Conservation (phyloP, 1,139 yeast genomes). For the Zygotorulaspora mrakii region DNA sequence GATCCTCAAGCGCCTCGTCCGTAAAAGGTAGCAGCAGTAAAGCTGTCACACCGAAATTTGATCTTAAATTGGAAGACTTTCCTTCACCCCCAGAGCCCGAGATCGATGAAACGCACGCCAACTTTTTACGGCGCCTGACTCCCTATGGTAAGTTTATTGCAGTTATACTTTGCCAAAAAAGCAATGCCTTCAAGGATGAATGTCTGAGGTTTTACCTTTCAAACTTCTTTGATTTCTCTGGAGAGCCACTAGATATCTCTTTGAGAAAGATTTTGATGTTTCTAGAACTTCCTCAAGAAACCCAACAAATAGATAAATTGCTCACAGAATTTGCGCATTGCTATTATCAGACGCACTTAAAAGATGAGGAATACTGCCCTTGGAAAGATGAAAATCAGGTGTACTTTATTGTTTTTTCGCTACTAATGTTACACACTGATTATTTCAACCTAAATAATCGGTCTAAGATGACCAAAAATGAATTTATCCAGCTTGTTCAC, state of each 20-base stretch:
- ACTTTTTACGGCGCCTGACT: constrained; percentile 38
- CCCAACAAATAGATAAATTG: constrained; percentile 68
- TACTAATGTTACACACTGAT: constrained; percentile 67
- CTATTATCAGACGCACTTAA: constrained; percentile 41
- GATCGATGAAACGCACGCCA: constrained; percentile 37
- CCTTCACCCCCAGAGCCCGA: constrained; percentile 36
- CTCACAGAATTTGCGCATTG: constrained; percentile 51
- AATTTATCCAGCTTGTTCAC: constrained; percentile 46
- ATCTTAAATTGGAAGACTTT: constrained; percentile 22
- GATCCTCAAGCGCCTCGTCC: constrained; percentile 29
- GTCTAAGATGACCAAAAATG: constrained; percentile 57
- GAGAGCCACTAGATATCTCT: constrained; percentile 59
- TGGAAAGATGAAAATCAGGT: constrained; percentile 47
- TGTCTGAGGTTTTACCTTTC: constrained; percentile 42
- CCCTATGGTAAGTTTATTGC: constrained; percentile 41
- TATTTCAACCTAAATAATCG: constrained; percentile 60
- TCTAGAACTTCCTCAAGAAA: constrained; percentile 58
- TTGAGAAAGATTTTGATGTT: constrained; percentile 53
- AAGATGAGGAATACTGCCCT: constrained; percentile 13
- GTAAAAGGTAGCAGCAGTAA: constrained; percentile 15
- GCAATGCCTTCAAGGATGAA: constrained; percentile 37
- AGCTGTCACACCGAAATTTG: constrained; percentile 15
- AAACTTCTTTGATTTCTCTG: constrained; percentile 44
- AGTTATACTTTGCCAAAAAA: constrained; percentile 39
- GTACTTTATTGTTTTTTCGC: constrained; percentile 55